Percentiles rank a stretch among this genome's conserved stretches.
Evolutionary conservation across 1,284 basidiomycete species (phyloP).

Genomic region (Fomes fomentarius): DNA sequence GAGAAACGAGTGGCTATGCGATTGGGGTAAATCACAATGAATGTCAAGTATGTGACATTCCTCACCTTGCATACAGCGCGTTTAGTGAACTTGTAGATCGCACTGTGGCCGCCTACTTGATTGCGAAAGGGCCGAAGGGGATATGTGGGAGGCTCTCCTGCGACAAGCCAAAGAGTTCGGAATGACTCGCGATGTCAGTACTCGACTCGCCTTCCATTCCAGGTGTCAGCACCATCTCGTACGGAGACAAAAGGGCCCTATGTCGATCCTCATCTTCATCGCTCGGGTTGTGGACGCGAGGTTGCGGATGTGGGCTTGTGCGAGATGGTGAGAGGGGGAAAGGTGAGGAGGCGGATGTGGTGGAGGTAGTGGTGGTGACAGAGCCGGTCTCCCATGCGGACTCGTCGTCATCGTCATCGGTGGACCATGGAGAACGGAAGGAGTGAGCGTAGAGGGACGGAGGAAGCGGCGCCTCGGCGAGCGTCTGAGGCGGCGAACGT

Average conservation of each 20-base stretch:
- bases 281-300: constrained; percentile 33
- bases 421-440: constrained; percentile 62
- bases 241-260: constrained; percentile 28
- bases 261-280: constrained; percentile 42
- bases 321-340: constrained; percentile 39
- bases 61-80: constrained; percentile 97
- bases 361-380: constrained; percentile 58
- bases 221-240: constrained; percentile 32
- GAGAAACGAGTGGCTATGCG: constrained; percentile 88
- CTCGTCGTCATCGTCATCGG: constrained; percentile 69
- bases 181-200: constrained; percentile 18
- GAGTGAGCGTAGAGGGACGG: constrained; percentile 30
- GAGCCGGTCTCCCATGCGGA: constrained; percentile 76
- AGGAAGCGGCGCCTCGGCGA: constrained; percentile 23
- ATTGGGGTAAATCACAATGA: constrained; percentile 8
- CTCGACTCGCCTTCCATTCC: constrained; percentile 5
- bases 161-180: constrained; percentile 40
- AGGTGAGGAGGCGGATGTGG: constrained; percentile 50
- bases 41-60: constrained; percentile 18
- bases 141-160: constrained; percentile 82
- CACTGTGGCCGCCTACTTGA: constrained; percentile 96
- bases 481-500: constrained; percentile 24
- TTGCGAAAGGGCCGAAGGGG: constrained; percentile 96
- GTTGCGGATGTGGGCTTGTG: constrained; percentile 33
- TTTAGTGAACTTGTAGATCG: constrained; percentile 98